Base-by-base conservation (phyloP, 306 rosid species). In the Sicyos baderoa region DNA sequence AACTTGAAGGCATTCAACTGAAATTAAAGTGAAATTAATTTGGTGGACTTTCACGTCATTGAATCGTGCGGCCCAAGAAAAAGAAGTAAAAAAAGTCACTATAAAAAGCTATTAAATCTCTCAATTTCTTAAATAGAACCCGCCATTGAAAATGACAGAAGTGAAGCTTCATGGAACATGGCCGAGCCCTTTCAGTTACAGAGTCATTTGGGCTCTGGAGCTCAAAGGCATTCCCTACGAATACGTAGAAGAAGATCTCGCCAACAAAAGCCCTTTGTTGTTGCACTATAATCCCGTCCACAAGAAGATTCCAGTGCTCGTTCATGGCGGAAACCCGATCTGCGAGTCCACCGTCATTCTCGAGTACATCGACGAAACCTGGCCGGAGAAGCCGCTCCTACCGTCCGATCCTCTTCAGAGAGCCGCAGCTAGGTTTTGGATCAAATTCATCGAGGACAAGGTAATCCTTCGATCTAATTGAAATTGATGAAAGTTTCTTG, bases 171-270 rank as follows among this genome's bases (percentile, higher is more conserved):
- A 74, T 2, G 95, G 88, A 76, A 50, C 54, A 7, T 80, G 88
- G 83, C 37, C 77, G 13, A 88, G 95, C 16, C 78, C 82, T 3
- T 85, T 70, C 40, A 54, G 57, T 59, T 58, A 56, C 7, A 83
- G 81, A 29, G 90, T 83, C 5, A 42, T 80, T 2, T 83, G 85
- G 88, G 80, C 90, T 71, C 80, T 83, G 23, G 72, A 75, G 22
- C 78, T 83, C 2, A 87, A 85, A 54, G 82, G 80, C n/a, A 77
- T 85, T 32, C 9, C 48, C 11, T 87, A 68, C 52, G 78, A 85
- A 8, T 78, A 81, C 40, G 15, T 85, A 56, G 86, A 78, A 56
- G 86, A 87, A 78, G 85, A 85, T 58, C 50, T 79, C 10, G 9
- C 50, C 44, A 81, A 81, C 56, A 83, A 83, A 61, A 81, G 86